Base-by-base conservation (phyloP, 2,329 filamentous ascomycete genomes). In the Penicillium griseofulvum region DNA sequence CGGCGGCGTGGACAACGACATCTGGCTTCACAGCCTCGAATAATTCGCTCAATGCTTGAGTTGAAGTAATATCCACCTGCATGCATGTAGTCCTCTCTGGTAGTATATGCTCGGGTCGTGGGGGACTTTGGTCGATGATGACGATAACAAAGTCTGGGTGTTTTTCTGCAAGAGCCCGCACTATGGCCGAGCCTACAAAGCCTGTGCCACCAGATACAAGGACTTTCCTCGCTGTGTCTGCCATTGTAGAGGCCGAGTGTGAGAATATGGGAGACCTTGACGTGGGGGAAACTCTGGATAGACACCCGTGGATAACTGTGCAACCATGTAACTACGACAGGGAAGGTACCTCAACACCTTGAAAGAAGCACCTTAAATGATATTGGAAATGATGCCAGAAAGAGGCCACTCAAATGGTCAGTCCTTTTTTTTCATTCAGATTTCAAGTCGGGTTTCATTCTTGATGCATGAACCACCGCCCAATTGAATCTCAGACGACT, bases 1-100 rank as follows among this genome's bases (percentile, higher is more conserved):
- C 81, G 4, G 81, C 83, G 0, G 80, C 78, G 53, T 86, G 83
- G 11, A 85, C 71, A 9, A 85, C 76, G 10, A 81, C 68, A 53
- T 79, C 70, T 2, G 82, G 81, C 26, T 65, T 69, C 9, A 72
- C 70, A 49, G 71, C 61, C 12, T 67, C 49, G 47, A 85, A 74
- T 10, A 61, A 68, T 37, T 67, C 55, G 22, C 49, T 51, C 45
- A 75, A 62, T 47, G 70, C 55, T 11, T 58, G 52, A 16, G 54
- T 28, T 24, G 62, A 64, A 17, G 71, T 73, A 31, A 78, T 62
- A 54, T 78, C 72, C 8, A 66, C 69, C 50, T 68, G 61, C 34
- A 71, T 53, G 44, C 64, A 75, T 26, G 55, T 36, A 28, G 65
- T 57, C 2, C 58, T 41, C 33, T 60, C 49, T 42, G 68, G 69